Evolutionary conservation across 495 filamentous ascomycete species (phyloP), one percentile per base, ranked within the genome.

Genomic region (Aspergillus panamensis): DNA sequence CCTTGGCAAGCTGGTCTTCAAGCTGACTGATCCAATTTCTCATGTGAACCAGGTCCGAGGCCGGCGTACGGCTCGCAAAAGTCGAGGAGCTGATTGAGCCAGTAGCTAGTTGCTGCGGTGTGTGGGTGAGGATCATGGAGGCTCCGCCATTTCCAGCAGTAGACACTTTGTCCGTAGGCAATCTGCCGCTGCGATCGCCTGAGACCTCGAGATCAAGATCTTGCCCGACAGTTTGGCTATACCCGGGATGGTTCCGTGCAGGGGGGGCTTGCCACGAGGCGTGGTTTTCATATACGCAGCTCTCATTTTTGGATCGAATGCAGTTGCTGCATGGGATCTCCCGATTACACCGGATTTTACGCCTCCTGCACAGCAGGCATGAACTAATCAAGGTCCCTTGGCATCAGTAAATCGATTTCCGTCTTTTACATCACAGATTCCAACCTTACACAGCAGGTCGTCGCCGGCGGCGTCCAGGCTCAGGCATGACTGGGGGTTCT

Each of bases 301-400:
- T 58, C 3, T 57, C 66, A 44, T 66, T 77, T 55, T 70, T 77
- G 0, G 78, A 77, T 12, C 73, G 73, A 2, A 75, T 1, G 50
- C 82, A 84, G 57, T 82, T 80, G 59, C 70, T 78, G 55, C 79
- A 83, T 1, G 81, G 80, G 12, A 32, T 66, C 59, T 78, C 72
- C 17, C 76, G 69, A 65, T 80, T 74, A 59, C 80, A 83, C 60
- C 68, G 66, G 17, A 82, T 75, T 53, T 83, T 83, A 8, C 78
- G 72, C 51, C 66, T 71, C 33, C 78, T 62, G 45, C 80, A 83
- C 1, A 77, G 65, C 40, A 64, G 53, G 60, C 80, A 82, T 8
- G 80, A 73, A n/a, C 73, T 57, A 12, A 16, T 10, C 73, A 39
- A 25, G 25, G 25, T 40, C 8, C 12, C 31, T 43, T 3, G n/a